A percentile compares a stretch with the other conserved stretches of the same genome.
These are phyloP conservation scores for Neodidymelliopsis sp. DNA, from an alignment of 2,329 filamentous ascomycete species.

Conservation along the genomic window DNA sequence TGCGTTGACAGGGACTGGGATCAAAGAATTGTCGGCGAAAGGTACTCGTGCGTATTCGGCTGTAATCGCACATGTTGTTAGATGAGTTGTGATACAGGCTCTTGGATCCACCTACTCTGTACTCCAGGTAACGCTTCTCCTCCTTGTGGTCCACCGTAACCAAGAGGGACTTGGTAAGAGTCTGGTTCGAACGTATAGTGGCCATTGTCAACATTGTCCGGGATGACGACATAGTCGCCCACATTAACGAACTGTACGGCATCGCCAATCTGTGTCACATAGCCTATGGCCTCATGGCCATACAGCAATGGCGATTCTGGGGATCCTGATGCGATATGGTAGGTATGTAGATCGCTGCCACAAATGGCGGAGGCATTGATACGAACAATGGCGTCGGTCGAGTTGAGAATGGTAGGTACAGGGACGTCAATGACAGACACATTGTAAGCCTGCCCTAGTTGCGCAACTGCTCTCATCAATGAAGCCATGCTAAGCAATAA, in stretches of 20 bases:
- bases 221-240: conserved; percentile 65
- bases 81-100: background rate
- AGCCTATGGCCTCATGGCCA: conserved; percentile 88
- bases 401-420: conserved; percentile 43
- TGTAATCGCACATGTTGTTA: background rate
- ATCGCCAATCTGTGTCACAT: conserved; percentile 76
- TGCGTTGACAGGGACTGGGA: conserved; percentile 16
- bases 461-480: conserved; percentile 1
- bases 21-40: conserved; percentile 19
- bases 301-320: conserved; percentile 82
- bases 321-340: conserved; percentile 74
- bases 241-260: conserved; percentile 77
- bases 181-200: background rate
- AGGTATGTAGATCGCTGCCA: conserved; percentile 30
- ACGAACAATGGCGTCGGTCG: conserved; percentile 50
- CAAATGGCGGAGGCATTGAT: conserved; percentile 52
- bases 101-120: conserved; percentile 13
- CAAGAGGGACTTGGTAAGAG: background rate
- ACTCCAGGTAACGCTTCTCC: conserved; percentile 1
- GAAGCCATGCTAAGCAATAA: conserved; percentile 1
- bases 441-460: conserved; percentile 25
- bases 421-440: conserved; percentile 45
- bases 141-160: background rate
- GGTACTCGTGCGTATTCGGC: conserved; percentile 29
- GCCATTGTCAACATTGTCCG: conserved; percentile 19